These are phyloP conservation scores for Phytophthora gonapodyides DNA, from an alignment of 352 stramenopile species.

Conservation along the genomic window DNA sequence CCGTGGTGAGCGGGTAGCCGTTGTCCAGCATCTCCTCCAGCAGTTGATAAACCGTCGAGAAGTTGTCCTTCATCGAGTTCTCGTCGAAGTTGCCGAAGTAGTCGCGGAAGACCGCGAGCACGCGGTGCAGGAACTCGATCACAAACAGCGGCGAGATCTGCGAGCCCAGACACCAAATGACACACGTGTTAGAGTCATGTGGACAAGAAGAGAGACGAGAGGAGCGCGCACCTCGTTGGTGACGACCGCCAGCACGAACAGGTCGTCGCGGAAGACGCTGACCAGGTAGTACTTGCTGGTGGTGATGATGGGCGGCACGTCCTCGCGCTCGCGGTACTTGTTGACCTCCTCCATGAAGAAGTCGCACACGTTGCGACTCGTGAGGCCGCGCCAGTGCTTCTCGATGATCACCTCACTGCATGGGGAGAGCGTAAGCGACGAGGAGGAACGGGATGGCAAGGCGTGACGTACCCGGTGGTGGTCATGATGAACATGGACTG, in stretches of 20 bases:
- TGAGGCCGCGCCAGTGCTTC: constrained; percentile 97
- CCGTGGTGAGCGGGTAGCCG: constrained; percentile 96
- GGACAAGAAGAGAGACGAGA: constrained; percentile 1
- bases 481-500: constrained; percentile 98
- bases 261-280: constrained; percentile 93
- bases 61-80: constrained; percentile 98
- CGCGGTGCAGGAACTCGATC: constrained; percentile 97
- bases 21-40: constrained; percentile 98
- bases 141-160: constrained; percentile 88
- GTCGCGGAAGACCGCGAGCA: constrained; percentile 96
- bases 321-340: constrained; percentile 88
- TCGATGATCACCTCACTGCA: constrained; percentile 97
- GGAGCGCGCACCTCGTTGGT: constrained; percentile 88
- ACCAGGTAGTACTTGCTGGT: constrained; percentile 92
- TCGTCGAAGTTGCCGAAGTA: constrained; percentile 98
- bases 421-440: constrained; percentile 15
- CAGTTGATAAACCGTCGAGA: constrained; percentile 96
- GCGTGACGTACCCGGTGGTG: constrained; percentile 76
- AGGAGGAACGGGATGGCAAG: not conserved
- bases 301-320: constrained; percentile 89
- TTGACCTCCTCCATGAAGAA: constrained; percentile 98
- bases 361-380: constrained; percentile 95
- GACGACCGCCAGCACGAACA: constrained; percentile 96
- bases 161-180: constrained; percentile 8
- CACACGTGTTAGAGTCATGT: constrained; percentile 5